Evolutionary conservation across 129 eudicot species (phyloP), one percentile per base, ranked within the genome.

Genomic region (Flaveria linearis): DNA sequence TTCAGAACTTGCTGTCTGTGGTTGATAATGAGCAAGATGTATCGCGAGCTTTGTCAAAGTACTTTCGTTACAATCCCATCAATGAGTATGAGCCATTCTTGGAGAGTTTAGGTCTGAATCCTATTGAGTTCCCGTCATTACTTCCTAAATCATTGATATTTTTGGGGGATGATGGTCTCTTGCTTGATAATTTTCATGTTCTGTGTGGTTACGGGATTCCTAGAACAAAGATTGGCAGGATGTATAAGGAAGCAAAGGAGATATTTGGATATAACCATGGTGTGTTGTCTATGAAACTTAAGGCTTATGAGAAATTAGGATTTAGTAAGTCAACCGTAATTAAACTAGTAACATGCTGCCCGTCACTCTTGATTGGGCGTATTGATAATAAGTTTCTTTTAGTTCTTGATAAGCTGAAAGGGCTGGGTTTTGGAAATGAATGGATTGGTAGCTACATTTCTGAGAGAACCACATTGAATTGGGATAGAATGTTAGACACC

Each of bases 61-160:
- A 80, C 78, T 88, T 91, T 14, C 81, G 94, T 25, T 91, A 86
- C 72, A 76, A 86, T 76, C 94, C 97, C 17, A 86, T 91, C 1
- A 91, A 91, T 50, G 97, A 91, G 73, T 91, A 86, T 61, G 97
- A 91, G 72, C 94, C 97, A 0, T 91, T 88, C 33, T 85, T 91
- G 53, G 97, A 91, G 87, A 88, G 97, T 67, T 82, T 91, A 80
- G 97, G 97, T 18, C 73, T 91, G 78, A 74, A 56, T 42, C 84
- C 84, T 22, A 30, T 52, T 2, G 94, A 88, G 10, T 76, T 53
- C 56, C 69, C 76, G 10, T 56, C 88, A 9, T 47, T 88, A 62
- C 90, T 91, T 25, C 97, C 97, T 1, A 76, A 81, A 58, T 80
- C 86, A 5, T 82, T 88, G 80, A 86, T 91, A 10, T 91, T 84